Base-by-base conservation (phyloP, 352 stramenopile genomes). In the Peronosclerospora sorghi region DNA sequence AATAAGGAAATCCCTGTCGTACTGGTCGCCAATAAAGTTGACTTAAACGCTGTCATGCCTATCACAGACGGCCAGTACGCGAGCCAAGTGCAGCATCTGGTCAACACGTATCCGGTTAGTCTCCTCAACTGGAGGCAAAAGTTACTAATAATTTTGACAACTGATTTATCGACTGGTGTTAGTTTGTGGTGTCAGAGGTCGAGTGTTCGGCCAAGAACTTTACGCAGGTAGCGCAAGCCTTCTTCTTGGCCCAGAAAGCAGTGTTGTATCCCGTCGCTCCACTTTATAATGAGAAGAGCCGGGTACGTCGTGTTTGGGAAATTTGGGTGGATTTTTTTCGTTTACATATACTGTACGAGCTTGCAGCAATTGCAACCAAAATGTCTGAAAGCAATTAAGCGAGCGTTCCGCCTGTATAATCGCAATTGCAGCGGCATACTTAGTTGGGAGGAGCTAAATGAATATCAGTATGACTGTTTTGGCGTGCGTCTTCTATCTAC, bases 161-260 rank as follows among this genome's bases (percentile, higher is more conserved):
- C 21, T 26, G 21, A 26, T 6, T 26, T 26, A 7, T 26, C 23
- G 21, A 12, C 38, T 13, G 35, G 15, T 15, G 34, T 12, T 36
- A 88, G 72, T 91, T 90, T 61, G 73, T 90, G 8, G 78, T 93
- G 18, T 80, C 67, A 13, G 77, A 73, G 17, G 68, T 86, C 35
- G 77, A 89, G 52, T 94, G 83, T 64, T 95, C 83, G 27, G 75
- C 83, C 8, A 85, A 87, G 43, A 87, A 88, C 54, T 88, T 93
- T 56, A 80, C 82, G 1, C 78, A 95, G 42, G 80, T 95, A 17
- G 76, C 78, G 2, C 79, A 89, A 45, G 81, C 84, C 5, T 95
- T 95, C 50, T 86, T 86, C 59, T 66, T 88, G 27, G 83, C 83
- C 2, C 81, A 94, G 41, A 91, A 94, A 48, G 79, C 82, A 4